These are phyloP conservation scores for Fulvia fulva DNA, from an alignment of 2,329 filamentous ascomycete species.

Conservation along the genomic window DNA sequence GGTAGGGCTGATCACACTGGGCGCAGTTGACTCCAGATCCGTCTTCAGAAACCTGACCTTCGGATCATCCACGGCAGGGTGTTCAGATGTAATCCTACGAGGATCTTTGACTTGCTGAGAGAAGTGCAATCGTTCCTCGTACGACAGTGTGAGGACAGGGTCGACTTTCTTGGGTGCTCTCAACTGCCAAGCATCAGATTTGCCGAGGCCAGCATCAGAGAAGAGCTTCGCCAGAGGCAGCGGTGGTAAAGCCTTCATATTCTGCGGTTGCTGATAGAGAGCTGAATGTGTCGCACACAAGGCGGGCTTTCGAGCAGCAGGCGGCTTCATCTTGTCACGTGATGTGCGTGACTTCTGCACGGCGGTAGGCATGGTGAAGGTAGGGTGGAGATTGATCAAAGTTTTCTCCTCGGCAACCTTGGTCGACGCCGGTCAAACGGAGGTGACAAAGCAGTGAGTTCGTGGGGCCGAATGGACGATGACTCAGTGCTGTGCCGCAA, in stretches of 20 bases:
- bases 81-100: slow-evolving; percentile 2
- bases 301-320: background rate
- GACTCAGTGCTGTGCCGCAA: background rate
- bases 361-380: background rate
- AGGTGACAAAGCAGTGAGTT: background rate
- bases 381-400: background rate
- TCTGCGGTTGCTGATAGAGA: slow-evolving; percentile 6
- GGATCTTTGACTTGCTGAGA: background rate
- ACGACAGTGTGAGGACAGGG: background rate
- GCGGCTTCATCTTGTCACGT: background rate
- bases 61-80: slow-evolving; percentile 7
- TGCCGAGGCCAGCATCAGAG: background rate
- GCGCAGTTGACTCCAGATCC: slow-evolving; percentile 3
- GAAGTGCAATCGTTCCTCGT: background rate
- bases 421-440: background rate
- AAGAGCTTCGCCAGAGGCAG: background rate
- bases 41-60: slow-evolving; percentile 7
- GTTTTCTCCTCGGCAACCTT: background rate
- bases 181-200: background rate
- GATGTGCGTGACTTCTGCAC: background rate
- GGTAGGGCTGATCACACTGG: slow-evolving; percentile 11
- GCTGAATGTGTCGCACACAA: slow-evolving; percentile 10
- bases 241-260: background rate
- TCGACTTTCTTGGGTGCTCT: background rate
- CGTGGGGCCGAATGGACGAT: background rate